Evolutionary conservation across 495 filamentous ascomycete genomes (phyloP), one percentile per base, ranked within the genome.

Genomic region (Aspergillus hancockii): DNA sequence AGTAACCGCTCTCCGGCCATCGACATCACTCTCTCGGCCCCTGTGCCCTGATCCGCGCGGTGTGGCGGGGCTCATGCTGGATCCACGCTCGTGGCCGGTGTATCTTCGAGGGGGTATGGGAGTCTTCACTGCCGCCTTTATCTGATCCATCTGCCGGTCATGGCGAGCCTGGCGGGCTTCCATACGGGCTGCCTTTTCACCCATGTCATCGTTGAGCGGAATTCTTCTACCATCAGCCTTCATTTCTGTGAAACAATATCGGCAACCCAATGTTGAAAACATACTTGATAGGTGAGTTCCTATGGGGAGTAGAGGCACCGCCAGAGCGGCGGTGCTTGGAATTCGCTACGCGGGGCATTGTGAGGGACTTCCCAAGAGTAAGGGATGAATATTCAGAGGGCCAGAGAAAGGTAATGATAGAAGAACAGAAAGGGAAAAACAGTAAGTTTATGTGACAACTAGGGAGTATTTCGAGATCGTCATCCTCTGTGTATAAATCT

Each of bases 191-290:
- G 91, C 91, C 74, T 96, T 97, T 72, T 99, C 94, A 54, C 85
- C 85, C 59, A 85, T 85, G 76, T 99, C 94, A 82, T 99, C 94
- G 74, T 98, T 97, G 41, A 99, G 83, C 10, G 95, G 93, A 55
- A 98, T 95, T 57, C 81, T 83, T 51, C 49, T 13, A 6, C 52
- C n/a, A 47, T 64, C 41, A 61, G 61, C 62, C 59, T 30, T 57
- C 16, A 21, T 25, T 2, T 47, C 5, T 38, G 8, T 8, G 47
- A 8, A n/a, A 3, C n/a, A n/a, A 45, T 6, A 32, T 8, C 21
- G 36, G 40, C 45, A 23, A 25, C 7, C 9, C 18, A 32, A 4
- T 0, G 7, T 36, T 32, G 18, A 21, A 12, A 12, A 67, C 84
- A 62, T 81, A 90, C 87, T 89, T 91, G 34, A 90, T 71, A 31